phyloP scores from a whole-genome alignment of 768 basidiomycete species.

The Leucosporidium yakuticum region DNA sequence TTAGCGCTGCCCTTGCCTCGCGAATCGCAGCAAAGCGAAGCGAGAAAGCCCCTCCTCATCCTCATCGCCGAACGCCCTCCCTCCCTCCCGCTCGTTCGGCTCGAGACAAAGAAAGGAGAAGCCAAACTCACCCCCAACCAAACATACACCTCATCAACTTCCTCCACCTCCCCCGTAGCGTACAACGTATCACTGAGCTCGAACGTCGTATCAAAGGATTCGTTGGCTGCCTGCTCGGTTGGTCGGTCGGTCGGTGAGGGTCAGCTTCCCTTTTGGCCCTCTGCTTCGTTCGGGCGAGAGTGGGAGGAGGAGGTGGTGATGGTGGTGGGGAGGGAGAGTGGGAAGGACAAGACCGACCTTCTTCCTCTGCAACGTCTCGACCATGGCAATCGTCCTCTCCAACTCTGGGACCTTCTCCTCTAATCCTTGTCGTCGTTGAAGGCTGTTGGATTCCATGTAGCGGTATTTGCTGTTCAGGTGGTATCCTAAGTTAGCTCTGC shows the following conservation, averaged over 20 bases:
- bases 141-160: conserved; percentile 80
- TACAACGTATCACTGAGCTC: conserved; percentile 94
- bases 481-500: too few species aligned
- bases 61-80: too few species aligned
- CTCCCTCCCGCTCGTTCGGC: too few species aligned
- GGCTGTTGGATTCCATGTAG: conserved; percentile 87
- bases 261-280: not conserved
- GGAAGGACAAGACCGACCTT: conserved; percentile 37
- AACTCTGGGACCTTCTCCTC: conserved; percentile 97
- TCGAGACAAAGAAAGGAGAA: not conserved
- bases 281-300: too few species aligned
- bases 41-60: too few species aligned
- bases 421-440: conserved; percentile 67
- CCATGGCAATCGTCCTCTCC: conserved; percentile 82
- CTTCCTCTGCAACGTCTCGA: conserved; percentile 55
- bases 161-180: conserved; percentile 80
- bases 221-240: conserved; percentile 45
- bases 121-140: conserved; percentile 78
- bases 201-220: conserved; percentile 71
- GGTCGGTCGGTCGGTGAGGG: too few species aligned
- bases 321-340: not conserved
- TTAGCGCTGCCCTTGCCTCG: too few species aligned
- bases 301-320: too few species aligned
- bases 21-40: too few species aligned
- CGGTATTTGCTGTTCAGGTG: conserved; percentile 75